These are phyloP conservation scores for button mushroom (Agaricus bisporus) DNA, from an alignment of 768 basidiomycete species.

Conservation along the genomic window DNA sequence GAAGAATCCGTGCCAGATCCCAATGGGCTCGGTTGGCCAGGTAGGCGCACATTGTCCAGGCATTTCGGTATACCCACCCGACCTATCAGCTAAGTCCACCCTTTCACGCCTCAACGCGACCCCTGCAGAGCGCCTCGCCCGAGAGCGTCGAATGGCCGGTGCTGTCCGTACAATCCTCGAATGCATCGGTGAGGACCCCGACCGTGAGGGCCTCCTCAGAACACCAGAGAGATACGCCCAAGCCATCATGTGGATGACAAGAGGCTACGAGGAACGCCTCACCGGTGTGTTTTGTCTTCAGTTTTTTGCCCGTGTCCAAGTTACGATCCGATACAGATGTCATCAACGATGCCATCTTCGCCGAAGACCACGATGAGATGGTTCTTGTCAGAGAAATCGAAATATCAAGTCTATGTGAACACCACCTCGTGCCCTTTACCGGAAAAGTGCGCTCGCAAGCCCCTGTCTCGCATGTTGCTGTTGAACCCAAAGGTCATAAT, in stretches of 20 bases:
- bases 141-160: constrained; percentile 70
- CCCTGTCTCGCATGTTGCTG: constrained; percentile 14
- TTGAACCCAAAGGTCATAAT: constrained; percentile 1
- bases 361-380: constrained; percentile 99
- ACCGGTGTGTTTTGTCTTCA: constrained; percentile 48
- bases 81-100: constrained; percentile 75
- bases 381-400: constrained; percentile 97
- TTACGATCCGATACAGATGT: constrained; percentile 56
- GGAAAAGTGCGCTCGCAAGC: constrained; percentile 67
- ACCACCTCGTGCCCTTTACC: constrained; percentile 96
- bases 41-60: constrained; percentile 31
- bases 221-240: constrained; percentile 97
- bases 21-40: constrained; percentile 92
- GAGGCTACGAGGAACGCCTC: constrained; percentile 94
- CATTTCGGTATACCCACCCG: not conserved
- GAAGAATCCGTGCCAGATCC: constrained; percentile 42
- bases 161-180: constrained; percentile 92
- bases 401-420: constrained; percentile 95
- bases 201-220: constrained; percentile 84
- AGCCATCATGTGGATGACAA: constrained; percentile 98
- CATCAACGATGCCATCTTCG: constrained; percentile 97
- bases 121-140: constrained; percentile 59
- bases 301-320: constrained; percentile 13
- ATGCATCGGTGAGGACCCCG: constrained; percentile 97
- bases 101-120: constrained; percentile 79